These are phyloP conservation scores for Phyllostachys edulis DNA, from an alignment of 176 grass and related monocot species.

Conservation along the genomic window DNA sequence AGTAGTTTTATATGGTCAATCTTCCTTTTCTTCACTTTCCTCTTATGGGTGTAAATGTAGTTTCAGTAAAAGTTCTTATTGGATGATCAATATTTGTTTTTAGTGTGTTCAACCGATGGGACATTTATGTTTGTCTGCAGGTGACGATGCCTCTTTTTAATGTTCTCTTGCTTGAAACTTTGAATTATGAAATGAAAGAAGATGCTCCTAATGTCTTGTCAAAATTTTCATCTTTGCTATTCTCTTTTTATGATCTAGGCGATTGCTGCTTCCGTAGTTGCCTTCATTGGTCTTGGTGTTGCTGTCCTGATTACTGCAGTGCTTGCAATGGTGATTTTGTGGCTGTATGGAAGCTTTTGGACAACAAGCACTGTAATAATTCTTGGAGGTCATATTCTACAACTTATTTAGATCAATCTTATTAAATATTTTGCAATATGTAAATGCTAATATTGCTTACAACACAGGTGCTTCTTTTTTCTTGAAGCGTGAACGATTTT, in stretches of 20 bases:
- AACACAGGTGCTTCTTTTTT: constrained; percentile 70
- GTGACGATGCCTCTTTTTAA: neutral
- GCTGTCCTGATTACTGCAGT: constrained; percentile 47
- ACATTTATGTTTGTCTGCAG: constrained; percentile 5
- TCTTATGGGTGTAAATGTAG: neutral
- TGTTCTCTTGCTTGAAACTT: constrained; percentile 12
- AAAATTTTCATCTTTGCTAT: constrained; percentile 16
- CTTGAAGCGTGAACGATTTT: constrained; percentile 73
- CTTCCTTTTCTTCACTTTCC: constrained; percentile 7
- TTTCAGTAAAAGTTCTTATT: constrained; percentile 11
- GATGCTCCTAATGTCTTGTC: constrained; percentile 21
- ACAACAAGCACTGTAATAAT: constrained; percentile 69
- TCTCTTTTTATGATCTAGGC: constrained; percentile 54
- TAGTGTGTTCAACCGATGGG: neutral
- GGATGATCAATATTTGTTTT: neutral
- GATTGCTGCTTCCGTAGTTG: constrained; percentile 50
- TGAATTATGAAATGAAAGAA: constrained; percentile 30
- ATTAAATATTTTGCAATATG: constrained; percentile 8
- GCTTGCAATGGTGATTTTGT: constrained; percentile 63
- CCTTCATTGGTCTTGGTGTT: constrained; percentile 65
- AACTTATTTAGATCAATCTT: constrained; percentile 28
- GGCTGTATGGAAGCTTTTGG: constrained; percentile 98
- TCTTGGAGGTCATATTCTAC: constrained; percentile 67
- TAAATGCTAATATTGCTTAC: constrained; percentile 22
- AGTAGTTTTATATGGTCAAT: constrained; percentile 1